These are phyloP conservation scores for Colletotrichum spinosum DNA, from an alignment of 2,329 filamentous ascomycete species.

Conservation along the genomic window DNA sequence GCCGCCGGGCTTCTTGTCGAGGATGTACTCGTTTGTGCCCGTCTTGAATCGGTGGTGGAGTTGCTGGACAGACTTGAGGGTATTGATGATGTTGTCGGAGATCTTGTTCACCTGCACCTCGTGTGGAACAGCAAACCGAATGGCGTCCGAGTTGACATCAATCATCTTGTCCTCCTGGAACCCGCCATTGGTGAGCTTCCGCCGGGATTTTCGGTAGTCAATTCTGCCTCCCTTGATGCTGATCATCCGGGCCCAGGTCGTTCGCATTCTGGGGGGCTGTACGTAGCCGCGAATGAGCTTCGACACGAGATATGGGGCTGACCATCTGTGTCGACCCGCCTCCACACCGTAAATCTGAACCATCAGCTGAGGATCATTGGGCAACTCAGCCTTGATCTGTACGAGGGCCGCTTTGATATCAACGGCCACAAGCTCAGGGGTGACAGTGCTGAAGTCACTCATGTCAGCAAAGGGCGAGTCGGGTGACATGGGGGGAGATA, in stretches of 20 bases:
- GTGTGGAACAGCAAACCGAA: constrained; percentile 89
- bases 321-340: constrained; percentile 87
- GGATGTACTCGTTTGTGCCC: constrained; percentile 86
- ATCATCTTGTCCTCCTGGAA: constrained; percentile 82
- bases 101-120: constrained; percentile 90
- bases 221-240: constrained; percentile 85
- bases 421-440: constrained; percentile 78
- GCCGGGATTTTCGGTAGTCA: constrained; percentile 82
- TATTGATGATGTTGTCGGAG: constrained; percentile 93
- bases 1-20: constrained; percentile 85
- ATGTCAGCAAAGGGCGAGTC: constrained; percentile 44
- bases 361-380: constrained; percentile 91
- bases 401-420: constrained; percentile 86
- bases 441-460: constrained; percentile 48
- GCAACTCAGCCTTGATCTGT: constrained; percentile 90
- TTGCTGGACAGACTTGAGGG: constrained; percentile 87
- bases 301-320: constrained; percentile 81
- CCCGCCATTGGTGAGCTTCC: constrained; percentile 70
- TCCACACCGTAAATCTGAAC: constrained; percentile 87
- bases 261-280: constrained; percentile 83
- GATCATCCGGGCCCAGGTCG: constrained; percentile 87
- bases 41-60: constrained; percentile 94
- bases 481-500: constrained; percentile 53
- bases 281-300: constrained; percentile 88
- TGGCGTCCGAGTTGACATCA: constrained; percentile 86